Evolutionary conservation across 495 filamentous ascomycete species (phyloP), one percentile per base, ranked within the genome.

Genomic region (Aspergillus affinis): DNA sequence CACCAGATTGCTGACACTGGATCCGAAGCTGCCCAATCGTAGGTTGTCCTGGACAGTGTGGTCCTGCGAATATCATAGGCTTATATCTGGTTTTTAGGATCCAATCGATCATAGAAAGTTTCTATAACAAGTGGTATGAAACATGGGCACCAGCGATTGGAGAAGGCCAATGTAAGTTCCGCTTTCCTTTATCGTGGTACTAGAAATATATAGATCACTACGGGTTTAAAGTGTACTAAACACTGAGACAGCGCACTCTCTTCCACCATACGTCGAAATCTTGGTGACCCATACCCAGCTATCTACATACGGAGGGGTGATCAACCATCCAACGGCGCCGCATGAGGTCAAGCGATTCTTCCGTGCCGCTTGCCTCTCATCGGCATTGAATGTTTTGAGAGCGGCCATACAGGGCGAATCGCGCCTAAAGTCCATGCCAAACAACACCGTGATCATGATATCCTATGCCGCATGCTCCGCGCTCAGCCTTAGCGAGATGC

Each of bases 381-480:
- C 87, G 0, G 85, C 88, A 2, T 65, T 90, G 18, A 89, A 88
- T 67, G 88, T 90, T n/a, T 82, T 90, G 72, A 81, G 88, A 53
- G 84, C 86, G 4, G 86, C 88, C 15, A 88, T 89, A 15, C 87
- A 89, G 70, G 87, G 88, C 6, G 88, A 90, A 69, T 75, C 77
- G 2, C 81, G 85, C 59, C 78, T 90, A 4, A 84, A 86, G 44
- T 89, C 87, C 10, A 89, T 90, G 87, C 88, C 88, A 4, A 90
- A 90, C 73, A 90, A 90, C 60, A 86, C 88, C 0, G 84, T 86
- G 45, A 90, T 89, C 62, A 90, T 89, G 88, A 89, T 90, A 21
- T 88, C 87, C 5, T 90, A 88, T 56, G 87, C 87, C 1, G 88
- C 88, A 18, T 89, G 87, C 63, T 87, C 88, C 50, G 86, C 87